Base-by-base conservation (phyloP, 1,284 basidiomycete species). In the Pascua sp. region DNA sequence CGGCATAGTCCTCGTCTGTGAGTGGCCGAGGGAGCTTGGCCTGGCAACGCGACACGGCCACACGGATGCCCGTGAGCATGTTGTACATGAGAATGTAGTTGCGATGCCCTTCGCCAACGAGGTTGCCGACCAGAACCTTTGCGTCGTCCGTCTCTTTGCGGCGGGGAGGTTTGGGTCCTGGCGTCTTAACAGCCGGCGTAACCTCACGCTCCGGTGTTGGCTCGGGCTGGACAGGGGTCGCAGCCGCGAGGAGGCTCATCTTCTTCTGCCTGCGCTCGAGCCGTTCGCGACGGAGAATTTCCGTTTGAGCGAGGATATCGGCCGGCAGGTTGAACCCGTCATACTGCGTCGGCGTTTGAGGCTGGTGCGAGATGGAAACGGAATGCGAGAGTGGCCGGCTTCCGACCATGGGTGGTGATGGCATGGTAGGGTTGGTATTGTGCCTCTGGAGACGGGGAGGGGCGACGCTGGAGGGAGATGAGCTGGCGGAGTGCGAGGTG, bases 81-180 rank as follows among this genome's bases (percentile, higher is more conserved):
- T 98, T 98, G 81, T 98, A 98, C 95, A 98, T 98, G 70, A 98
- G 81, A 59, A 98, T 91, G 69, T 98, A 98, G 80, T 98, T 98
- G 76, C 88, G 93, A 77, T 98, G 95, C 66, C 87, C 95, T 74
- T 98, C 94, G 42, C 91, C 91, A 62, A 98, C 97, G 65, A 98
- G 77, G 74, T 98, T 98, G 10, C 95, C 95, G 0, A 98, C 90
- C 11, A 96, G 79, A 11, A 89, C 88, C 53, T 80, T 79, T 48
- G 84, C 80, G 37, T 69, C 70, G 17, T 65, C 60, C 8, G 67
- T 56, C 48, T 65, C 60, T 49, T 62, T 53, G 41, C 52, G 48
- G 36, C 59, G 49, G 9, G 49, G 24, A 3, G 24, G 24, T 7
- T 32, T 32, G 24, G 24, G 24, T 32, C 24, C 24, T 16, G 24